These are phyloP conservation scores for Clathrospora elynae DNA, from an alignment of 2,329 filamentous ascomycete genomes.

Conservation along the genomic window DNA sequence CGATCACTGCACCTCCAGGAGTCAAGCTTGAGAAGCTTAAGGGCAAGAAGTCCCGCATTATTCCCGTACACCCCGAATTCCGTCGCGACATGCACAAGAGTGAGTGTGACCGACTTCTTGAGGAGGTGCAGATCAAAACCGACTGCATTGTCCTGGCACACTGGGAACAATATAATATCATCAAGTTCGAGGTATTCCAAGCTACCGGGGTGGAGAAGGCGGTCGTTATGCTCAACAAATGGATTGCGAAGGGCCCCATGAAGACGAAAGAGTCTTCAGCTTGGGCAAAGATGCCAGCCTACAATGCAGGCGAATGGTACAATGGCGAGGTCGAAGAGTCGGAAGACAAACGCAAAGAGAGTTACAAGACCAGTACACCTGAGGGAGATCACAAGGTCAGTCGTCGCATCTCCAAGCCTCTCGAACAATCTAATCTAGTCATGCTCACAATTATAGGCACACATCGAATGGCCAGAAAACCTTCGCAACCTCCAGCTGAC, in stretches of 20 bases:
- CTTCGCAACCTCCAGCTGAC: constrained; percentile 18
- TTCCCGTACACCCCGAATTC: constrained; percentile 29
- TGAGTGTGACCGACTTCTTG: constrained; percentile 21
- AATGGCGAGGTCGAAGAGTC: constrained; percentile 22
- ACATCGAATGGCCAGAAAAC: constrained; percentile 33
- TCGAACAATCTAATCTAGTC: too few relatives aligned
- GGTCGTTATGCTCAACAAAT: constrained; percentile 30
- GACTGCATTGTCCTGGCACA: constrained; percentile 26
- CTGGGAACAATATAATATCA: constrained; percentile 18
- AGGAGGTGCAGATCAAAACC: constrained; percentile 23
- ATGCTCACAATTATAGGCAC: constrained; percentile 14
- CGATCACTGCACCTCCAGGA: neutral
- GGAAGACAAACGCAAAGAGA: constrained; percentile 24
- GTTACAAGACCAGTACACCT: constrained; percentile 25
- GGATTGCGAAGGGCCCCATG: constrained; percentile 29
- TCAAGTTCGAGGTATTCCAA: constrained; percentile 34
- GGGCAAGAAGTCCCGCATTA: constrained; percentile 25
- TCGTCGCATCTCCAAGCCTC: too few relatives aligned
- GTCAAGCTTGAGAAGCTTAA: neutral
- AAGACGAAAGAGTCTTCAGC: constrained; percentile 30
- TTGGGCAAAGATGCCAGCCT: constrained; percentile 39
- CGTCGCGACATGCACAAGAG: constrained; percentile 16
- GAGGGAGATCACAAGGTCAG: too few relatives aligned
- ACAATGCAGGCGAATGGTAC: constrained; percentile 31
- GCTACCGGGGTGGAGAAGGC: constrained; percentile 25